phyloP scores from a whole-genome alignment of 176 grass and related monocot genomes.

The Aechmea fasciata region DNA sequence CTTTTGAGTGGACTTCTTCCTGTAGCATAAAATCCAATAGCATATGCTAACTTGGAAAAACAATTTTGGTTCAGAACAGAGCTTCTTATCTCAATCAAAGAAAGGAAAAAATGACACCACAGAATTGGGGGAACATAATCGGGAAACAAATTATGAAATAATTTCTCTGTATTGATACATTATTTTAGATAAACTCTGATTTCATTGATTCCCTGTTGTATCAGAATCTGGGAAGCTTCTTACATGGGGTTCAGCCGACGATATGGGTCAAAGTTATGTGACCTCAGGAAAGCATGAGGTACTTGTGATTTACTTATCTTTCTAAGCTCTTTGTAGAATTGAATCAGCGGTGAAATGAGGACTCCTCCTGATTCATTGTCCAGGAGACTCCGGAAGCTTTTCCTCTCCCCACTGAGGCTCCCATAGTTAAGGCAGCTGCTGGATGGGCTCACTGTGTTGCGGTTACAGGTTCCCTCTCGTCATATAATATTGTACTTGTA shows the following conservation, averaged over 20 bases:
- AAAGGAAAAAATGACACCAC: no score
- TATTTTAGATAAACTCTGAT: background rate
- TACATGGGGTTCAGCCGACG: slow-evolving; percentile 93
- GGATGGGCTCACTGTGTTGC: slow-evolving; percentile 97
- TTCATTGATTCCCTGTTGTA: slow-evolving; percentile 10
- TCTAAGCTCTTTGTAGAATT: background rate
- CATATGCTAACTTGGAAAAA: no score
- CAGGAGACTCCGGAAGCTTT: slow-evolving; percentile 94
- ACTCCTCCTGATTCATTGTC: slow-evolving; percentile 12
- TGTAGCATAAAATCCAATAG: no score
- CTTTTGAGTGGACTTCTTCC: no score
- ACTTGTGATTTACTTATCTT: slow-evolving; percentile 11
- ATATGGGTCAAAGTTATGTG: slow-evolving; percentile 97
- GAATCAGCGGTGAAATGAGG: slow-evolving; percentile 13
- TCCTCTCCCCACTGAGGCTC: slow-evolving; percentile 65
- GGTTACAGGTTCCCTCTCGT: slow-evolving; percentile 46
- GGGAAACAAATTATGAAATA: no score
- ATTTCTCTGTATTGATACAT: background rate
- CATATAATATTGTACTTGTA: background rate
- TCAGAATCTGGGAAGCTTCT: slow-evolving; percentile 77
- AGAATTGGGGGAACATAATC: background rate
- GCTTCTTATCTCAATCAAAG: no score
- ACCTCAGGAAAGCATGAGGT: slow-evolving; percentile 98
- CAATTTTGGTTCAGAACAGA: no score
- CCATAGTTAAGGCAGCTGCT: slow-evolving; percentile 68